Conservation (phyloP, 2,329 filamentous ascomycete species). For the Monilinia vaccinii-corymbosi region DNA sequence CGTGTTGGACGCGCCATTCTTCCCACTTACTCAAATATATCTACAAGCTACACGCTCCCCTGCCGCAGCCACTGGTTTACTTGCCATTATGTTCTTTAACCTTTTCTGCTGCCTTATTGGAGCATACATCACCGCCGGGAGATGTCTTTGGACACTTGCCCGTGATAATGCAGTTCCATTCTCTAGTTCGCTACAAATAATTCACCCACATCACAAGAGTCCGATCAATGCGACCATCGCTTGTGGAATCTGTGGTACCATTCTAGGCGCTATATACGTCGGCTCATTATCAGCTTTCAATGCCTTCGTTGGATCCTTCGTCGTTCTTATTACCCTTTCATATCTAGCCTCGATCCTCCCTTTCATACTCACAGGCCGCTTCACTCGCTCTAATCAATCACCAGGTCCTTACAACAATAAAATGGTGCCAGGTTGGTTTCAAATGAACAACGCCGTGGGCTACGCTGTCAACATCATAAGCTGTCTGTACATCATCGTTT, state of each 20-base stretch:
- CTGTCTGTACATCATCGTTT: slow-evolving; percentile 49
- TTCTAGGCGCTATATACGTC: slow-evolving; percentile 56
- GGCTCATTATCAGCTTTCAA: slow-evolving; percentile 58
- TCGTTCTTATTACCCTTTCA: slow-evolving; percentile 44
- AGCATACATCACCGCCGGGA: slow-evolving; percentile 50
- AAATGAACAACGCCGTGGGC: slow-evolving; percentile 39
- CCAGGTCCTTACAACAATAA: slow-evolving; percentile 22
- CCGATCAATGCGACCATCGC: slow-evolving; percentile 48
- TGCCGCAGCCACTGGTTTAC: slow-evolving; percentile 41
- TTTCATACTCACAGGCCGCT: slow-evolving; percentile 39
- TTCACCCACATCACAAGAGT: slow-evolving; percentile 39
- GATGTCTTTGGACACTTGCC: slow-evolving; percentile 53
- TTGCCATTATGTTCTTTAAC: slow-evolving; percentile 45
- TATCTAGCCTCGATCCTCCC: slow-evolving; percentile 57
- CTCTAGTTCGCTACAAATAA: slow-evolving; percentile 36
- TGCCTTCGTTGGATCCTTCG: slow-evolving; percentile 53
- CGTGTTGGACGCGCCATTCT: slow-evolving; percentile 42
- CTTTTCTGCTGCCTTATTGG: slow-evolving; percentile 44
- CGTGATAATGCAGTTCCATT: slow-evolving; percentile 50
- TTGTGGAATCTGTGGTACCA: slow-evolving; percentile 40
- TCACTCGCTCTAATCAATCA: slow-evolving; percentile 7
- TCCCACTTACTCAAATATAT: slow-evolving; percentile 60
- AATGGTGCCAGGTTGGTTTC: slow-evolving; percentile 49
- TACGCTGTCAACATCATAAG: slow-evolving; percentile 43
- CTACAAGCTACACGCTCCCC: slow-evolving; percentile 45